Evolutionary conservation across 352 stramenopile genomes (phyloP).

Genomic region (Phytophthora lateralis): DNA sequence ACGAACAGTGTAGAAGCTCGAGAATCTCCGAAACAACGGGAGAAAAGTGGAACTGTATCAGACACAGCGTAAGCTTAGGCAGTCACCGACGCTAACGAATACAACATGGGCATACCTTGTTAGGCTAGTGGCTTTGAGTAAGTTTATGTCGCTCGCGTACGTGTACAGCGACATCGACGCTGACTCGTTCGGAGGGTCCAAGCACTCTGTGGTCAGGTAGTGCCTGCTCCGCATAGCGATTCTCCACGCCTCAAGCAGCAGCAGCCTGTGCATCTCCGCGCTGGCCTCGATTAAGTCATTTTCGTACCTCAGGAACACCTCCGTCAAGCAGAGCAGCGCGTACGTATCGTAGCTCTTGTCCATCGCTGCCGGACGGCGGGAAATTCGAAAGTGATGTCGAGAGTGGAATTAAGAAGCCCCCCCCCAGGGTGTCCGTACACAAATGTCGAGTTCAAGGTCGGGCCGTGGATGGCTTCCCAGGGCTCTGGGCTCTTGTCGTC

Average conservation of each 20-base stretch:
- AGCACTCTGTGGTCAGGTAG: not conserved
- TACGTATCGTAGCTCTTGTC: not conserved
- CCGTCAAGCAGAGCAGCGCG: no score
- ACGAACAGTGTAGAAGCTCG: not conserved
- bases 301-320: no score
- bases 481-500: no score
- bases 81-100: not conserved
- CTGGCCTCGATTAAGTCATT: no score
- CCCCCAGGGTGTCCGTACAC: not conserved
- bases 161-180: not conserved
- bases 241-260: not conserved
- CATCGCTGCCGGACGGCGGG: not conserved
- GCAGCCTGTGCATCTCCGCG: no score
- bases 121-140: not conserved
- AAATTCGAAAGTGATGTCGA: not conserved
- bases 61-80: not conserved
- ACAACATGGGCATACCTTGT: not conserved
- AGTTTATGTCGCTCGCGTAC: not conserved
- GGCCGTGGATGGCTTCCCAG: no score
- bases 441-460: not conserved
- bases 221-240: not conserved
- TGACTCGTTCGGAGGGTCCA: not conserved
- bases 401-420: not conserved
- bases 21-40: not conserved
- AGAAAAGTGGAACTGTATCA: not conserved